Base-by-base conservation (phyloP, 2,329 filamentous ascomycete genomes). In the Neurospora sp. region DNA sequence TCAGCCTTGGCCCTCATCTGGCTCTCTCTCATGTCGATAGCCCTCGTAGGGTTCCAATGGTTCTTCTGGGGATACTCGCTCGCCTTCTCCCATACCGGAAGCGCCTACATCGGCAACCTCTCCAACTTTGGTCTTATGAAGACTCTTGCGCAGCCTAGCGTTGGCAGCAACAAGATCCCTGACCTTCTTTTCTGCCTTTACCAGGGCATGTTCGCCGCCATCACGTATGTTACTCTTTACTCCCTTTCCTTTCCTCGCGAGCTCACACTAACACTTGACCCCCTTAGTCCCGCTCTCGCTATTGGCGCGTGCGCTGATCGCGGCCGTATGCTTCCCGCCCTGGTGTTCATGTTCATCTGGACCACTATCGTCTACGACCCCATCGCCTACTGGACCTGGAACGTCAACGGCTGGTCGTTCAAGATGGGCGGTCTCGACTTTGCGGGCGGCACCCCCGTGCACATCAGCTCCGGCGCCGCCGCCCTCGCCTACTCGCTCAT, bases 1-100 rank as follows among this genome's bases (percentile, higher is more conserved):
- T 96, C 92, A 0, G 93, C 93, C 4, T 85, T 97, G 69, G 92
- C 92, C 19, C 85, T 97, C 72, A 91, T 97, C 79, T 94, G 92
- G 86, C 86, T 97, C 4, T 92, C 92, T 15, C 87, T 97, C 82
- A 90, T 97, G 83, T 90, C 92, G 17, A 87, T 91, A 4, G 91
- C 88, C 11, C 88, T 96, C 73, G 88, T 93, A 71, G 90, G 89
- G 67, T 96, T 97, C 81, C 92, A 97, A 78, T 97, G 93, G 93
- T 97, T 96, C 84, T 95, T 97, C 84, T 97, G 93, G 93, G 93
- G 93, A 66, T 97, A 95, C 80, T 95, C 91, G 11, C 83, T 97
- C 68, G 86, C 92, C 72, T 97, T 96, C 81, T 93, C 92, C 6
- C 92, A 93, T 80, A 88, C 88, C 28, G 92, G 92, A 70, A 91